Evolutionary conservation across 129 eudicot genomes (phyloP), one percentile per base, ranked within the genome.

Genomic region (Chrysanthemum seticuspe): DNA sequence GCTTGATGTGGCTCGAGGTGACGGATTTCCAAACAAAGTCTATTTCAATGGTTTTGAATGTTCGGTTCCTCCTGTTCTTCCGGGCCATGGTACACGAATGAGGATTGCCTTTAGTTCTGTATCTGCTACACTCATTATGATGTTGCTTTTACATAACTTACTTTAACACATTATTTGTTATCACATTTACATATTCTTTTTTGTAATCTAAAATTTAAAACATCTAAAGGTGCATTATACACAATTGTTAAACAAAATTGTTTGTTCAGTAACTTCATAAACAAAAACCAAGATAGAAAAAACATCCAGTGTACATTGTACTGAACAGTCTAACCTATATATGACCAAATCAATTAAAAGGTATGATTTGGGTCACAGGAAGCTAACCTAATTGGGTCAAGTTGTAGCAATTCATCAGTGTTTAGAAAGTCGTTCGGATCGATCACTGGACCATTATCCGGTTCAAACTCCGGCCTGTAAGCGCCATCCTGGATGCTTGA

Each of bases 41-140:
- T 88, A 85, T 74, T 88, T 88, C 70, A 88, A 88, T 53, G 94
- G 94, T 0, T 81, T 71, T 50, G 94, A 88, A 52, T 88, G 90
- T 53, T 73, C 83, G 27, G 75, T 85, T 69, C 95, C 95, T 9
- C 45, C 80, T 4, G 44, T 76, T 29, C 82, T 85, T 72, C 95
- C 95, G 58, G 78, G 80, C 78, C 73, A 40, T 18, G 85, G 81
- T 21, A 21, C 52, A 47, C 57, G 68, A 18, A 72, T 44, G 8
- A 25, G 63, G 1, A 52, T 62, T 49, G 12, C 69, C 61, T 49
- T 71, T n/a, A 70, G 60, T 67, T 74, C 65, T 18, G 12, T 66
- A 68, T 23, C 77, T 54, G 70, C 75, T 71, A 74, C 74, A 50
- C 57, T 81, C 18, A 29, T 47, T 65, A 8, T 75, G 27, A 13